Base-by-base conservation (phyloP, 2,329 filamentous ascomycete species). In the Seiridium unicorne region DNA sequence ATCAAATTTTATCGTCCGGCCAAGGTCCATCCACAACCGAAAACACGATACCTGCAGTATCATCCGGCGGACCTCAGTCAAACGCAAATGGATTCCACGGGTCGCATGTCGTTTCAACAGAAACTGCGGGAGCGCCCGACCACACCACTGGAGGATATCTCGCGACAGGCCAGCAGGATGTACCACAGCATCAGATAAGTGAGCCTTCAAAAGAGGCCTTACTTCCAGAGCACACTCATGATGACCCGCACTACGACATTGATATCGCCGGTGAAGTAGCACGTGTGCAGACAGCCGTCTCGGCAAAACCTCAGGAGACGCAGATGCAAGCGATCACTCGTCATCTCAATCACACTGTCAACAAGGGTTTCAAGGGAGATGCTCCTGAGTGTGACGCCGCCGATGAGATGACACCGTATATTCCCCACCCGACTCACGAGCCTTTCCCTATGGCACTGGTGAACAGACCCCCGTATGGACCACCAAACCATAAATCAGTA, bases 391-490 rank as follows among this genome's bases (percentile, higher is more conserved):
- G 78, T 38, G 68, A 77, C 0, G 74, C 80, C 7, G 76, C 77
- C 0, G 78, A 86, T 2, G 79, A 81, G 55, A 89, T 92, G 84
- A 87, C 81, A 0, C 90, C 90, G 0, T 91, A 90, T 59, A 80
- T 90, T 5, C 74, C 84, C 0, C 78, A 85, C 31, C 76, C 78
- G 0, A 70, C 74, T 0, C 82, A 85, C 61, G 75, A 80, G 3
- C 79, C 84, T 0, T 84, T 91, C 13, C 88, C 90, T 0, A 91
- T 93, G 64, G 90, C 89, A 1, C 76, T 93, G 54, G 89, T 92
- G 0, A 89, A 86, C 64, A 83, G 90, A 3, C 80, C 84, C 26
- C 89, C 90, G 0, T 89, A 87, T 69, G 89, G 89, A 1, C 77
- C 81, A 0, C 81, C 86, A 1, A 89, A 85, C 65, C 84, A 89